Base-by-base conservation (phyloP, 805 yeast genomes). In the Wickerhamomyces alni region DNA sequence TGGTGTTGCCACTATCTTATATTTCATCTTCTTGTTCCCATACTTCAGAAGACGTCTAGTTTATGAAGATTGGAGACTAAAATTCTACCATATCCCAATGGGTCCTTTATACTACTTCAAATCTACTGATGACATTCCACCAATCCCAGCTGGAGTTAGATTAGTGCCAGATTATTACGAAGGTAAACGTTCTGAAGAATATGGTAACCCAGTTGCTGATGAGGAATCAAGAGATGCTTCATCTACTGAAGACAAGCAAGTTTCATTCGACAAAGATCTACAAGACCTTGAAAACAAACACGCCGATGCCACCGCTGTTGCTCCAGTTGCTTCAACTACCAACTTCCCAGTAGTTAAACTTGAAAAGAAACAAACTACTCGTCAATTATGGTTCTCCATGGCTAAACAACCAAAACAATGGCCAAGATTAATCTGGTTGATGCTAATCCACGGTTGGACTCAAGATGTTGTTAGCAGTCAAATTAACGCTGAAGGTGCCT, bases 21-120 rank as follows among this genome's bases (percentile, higher is more conserved):
- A 78, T 57, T 52, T 74, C 51, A 35, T 73, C 15, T 76, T 79
- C 61, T 60, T 78, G 38, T 69, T 66, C 54, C 91, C 91, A 38
- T 78, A 65, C 58, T 73, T 78, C 60, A 65, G 68, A 53, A 75
- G 89, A 65, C 75, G 69, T 55, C 58, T 83, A 32, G 62, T 80
- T 19, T 59, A 73, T 46, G 67, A 75, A 36, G 91, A 83, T 59
- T 79, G 87, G 86, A 77, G 79, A 35, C 62, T 83, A 37, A 69
- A 63, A 48, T 71, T 71, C 70, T 75, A 70, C 52, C 80, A 81
- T 40, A 50, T 77, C 32, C 56, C 70, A 40, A 48, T 65, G 40
- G 91, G 88, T 28, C 86, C 87, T 35, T 49, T 57, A 34, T 71
- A 52, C 58, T 72, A 62, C 67, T 71, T 80, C 66, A 72, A 65